These are phyloP conservation scores for Dalbergia cultrata DNA, from an alignment of 306 rosid species.

Conservation along the genomic window DNA sequence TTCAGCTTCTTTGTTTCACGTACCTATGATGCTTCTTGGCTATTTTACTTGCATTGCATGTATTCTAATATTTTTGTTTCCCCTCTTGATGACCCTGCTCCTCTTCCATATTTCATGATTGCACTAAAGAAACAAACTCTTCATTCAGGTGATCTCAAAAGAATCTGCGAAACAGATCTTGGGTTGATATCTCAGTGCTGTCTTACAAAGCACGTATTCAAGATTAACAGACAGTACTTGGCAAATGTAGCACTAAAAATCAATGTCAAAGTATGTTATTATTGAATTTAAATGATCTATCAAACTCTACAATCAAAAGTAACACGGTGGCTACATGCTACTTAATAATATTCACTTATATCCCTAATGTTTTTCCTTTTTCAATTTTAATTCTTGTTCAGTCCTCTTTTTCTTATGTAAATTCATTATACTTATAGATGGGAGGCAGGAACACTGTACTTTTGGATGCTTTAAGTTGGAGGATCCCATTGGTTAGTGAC, in stretches of 20 bases:
- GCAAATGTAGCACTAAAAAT: slow-evolving; percentile 75
- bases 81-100: neutral
- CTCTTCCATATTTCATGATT: slow-evolving; percentile 3
- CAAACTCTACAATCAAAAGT: slow-evolving; percentile 7
- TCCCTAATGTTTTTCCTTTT: neutral
- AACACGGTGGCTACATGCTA: slow-evolving; percentile 6
- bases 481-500: slow-evolving; percentile 84
- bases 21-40: neutral
- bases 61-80: neutral
- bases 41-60: neutral
- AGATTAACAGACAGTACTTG: slow-evolving; percentile 68
- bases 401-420: slow-evolving; percentile 29
- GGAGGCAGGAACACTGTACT: slow-evolving; percentile 90
- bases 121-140: slow-evolving; percentile 34
- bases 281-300: slow-evolving; percentile 27
- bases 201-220: slow-evolving; percentile 71
- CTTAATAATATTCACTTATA: neutral
- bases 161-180: slow-evolving; percentile 77
- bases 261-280: slow-evolving; percentile 65
- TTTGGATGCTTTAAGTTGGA: slow-evolving; percentile 74
- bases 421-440: slow-evolving; percentile 52
- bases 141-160: slow-evolving; percentile 70
- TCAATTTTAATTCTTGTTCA: neutral
- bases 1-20: slow-evolving; percentile 16
- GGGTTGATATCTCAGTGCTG: slow-evolving; percentile 80